Percentiles rank a stretch among this genome's conserved stretches.
phyloP scores from a whole-genome alignment of 345 rosid species.

The Euphorbia peplus region DNA sequence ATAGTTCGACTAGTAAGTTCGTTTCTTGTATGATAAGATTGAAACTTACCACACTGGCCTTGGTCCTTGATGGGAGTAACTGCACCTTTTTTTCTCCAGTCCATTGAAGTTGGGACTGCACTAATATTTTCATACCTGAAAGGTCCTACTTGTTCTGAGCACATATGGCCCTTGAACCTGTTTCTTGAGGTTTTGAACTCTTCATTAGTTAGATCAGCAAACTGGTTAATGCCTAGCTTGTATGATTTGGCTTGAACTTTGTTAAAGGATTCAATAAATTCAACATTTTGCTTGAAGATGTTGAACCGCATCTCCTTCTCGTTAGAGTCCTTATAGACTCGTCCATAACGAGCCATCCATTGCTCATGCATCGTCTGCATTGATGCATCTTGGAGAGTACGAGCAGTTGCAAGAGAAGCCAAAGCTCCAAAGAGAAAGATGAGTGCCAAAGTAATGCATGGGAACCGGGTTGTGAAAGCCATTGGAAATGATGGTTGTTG shows the following conservation, averaged over 20 bases:
- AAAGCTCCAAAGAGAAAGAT: constrained; percentile 5
- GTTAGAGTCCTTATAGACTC: constrained; percentile 10
- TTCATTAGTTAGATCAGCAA: constrained; percentile 16
- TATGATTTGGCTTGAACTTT: neutral
- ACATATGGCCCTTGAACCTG: constrained; percentile 15
- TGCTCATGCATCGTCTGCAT: constrained; percentile 7
- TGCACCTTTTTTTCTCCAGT: constrained; percentile 20
- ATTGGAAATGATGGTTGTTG: neutral
- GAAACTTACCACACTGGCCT: constrained; percentile 15
- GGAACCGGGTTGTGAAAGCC: neutral
- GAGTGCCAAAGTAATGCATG: neutral
- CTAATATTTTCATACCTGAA: constrained; percentile 17
- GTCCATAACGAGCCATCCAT: constrained; percentile 12
- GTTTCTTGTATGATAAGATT: neutral
- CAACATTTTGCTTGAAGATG: constrained; percentile 15
- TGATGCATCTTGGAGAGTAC: neutral
- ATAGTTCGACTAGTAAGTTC: neutral
- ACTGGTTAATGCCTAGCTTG: constrained; percentile 13
- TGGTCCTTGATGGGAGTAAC: constrained; percentile 18
- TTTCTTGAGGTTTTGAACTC: constrained; percentile 15
- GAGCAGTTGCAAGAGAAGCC: constrained; percentile 8
- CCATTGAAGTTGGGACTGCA: constrained; percentile 9
- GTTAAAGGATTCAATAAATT: constrained; percentile 5
- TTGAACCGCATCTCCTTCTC: constrained; percentile 9
- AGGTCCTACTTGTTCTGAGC: constrained; percentile 11